phyloP scores from a whole-genome alignment of 78 protist species.

The Polysphondylium violaceum region DNA sequence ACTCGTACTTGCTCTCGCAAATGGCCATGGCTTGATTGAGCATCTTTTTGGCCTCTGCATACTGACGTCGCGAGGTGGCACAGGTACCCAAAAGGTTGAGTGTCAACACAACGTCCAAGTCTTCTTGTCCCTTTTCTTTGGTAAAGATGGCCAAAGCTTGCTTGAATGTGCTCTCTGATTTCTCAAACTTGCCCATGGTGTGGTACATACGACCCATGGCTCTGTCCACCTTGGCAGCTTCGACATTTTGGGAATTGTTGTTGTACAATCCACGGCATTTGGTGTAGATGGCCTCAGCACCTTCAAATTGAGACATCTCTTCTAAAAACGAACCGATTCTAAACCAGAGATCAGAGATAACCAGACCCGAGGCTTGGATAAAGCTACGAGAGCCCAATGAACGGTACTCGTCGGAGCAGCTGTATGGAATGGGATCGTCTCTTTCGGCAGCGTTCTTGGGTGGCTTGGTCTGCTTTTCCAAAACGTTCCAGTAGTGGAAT shows the following conservation, averaged over 20 bases:
- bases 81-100: conserved; percentile 56
- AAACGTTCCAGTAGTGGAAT: conserved; percentile 29
- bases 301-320: conserved; percentile 71
- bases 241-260: conserved; percentile 54
- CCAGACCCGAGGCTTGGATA: conserved; percentile 63
- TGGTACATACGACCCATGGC: conserved; percentile 69
- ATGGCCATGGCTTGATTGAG: conserved; percentile 51
- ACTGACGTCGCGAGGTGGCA: not conserved
- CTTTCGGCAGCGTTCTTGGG: conserved; percentile 68
- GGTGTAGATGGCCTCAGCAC: conserved; percentile 34
- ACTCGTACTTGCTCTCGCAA: conserved; percentile 48
- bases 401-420: conserved; percentile 26
- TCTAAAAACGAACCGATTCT: conserved; percentile 69
- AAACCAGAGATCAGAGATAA: conserved; percentile 65
- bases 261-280: conserved; percentile 66
- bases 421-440: conserved; percentile 46
- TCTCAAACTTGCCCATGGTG: conserved; percentile 3
- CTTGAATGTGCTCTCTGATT: conserved; percentile 42
- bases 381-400: conserved; percentile 14
- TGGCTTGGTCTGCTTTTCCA: conserved; percentile 60
- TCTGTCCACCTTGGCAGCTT: conserved; percentile 83
- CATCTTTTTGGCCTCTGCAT: conserved; percentile 43
- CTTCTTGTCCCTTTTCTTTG: conserved; percentile 79
- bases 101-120: conserved; percentile 66
- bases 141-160: conserved; percentile 50